Evolutionary conservation across 345 rosid genomes (phyloP), one percentile per base, ranked within the genome.

Genomic region (Eucalyptus rudis): DNA sequence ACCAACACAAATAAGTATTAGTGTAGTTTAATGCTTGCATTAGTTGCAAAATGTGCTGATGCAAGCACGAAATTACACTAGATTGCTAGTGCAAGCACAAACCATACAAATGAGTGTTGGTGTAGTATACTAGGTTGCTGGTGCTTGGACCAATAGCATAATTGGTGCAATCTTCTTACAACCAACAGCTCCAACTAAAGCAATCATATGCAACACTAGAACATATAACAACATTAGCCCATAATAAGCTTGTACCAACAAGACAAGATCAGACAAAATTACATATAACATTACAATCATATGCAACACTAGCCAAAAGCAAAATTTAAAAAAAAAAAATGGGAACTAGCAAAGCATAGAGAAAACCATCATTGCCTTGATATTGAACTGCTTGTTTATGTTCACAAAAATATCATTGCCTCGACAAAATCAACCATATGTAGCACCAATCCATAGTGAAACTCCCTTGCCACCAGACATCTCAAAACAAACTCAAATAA

Each of bases 401-500:
- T 56, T 56, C 5, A 56, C 27, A 20, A 56, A 56, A 56, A 56
- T 5, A 56, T 24, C 12, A 20, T 56, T 56, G 29, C 29, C 62
- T 56, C 2, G 6, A 56, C 13, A 56, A 56, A 56, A 56, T 12
- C 27, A 56, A 56, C 1, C 59, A 20, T 56, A 22, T 56, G 59
- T 4, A 20, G 27, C 59, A 56, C 29, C 29, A 8, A 20, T 22
- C 62, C 12, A 56, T 56, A 56, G 29, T 56, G 29, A 56, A 56
- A 13, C 29, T 56, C 56, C 27, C 29, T 1, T 22, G 0, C 12
- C 12, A 56, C 12, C 0, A 56, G 1, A 56, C 3, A 56, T 56
- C 27, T 56, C 62, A 56, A 56, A 56, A 56, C 29, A 20, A 54
- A 54, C 25, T 22, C 11, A 22, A 54, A 54, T 25, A 56, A 56